Percentiles rank a stretch among this genome's conserved stretches.
These are phyloP conservation scores for Ceratocystis variospora DNA, from an alignment of 2,329 filamentous ascomycete species.

Conservation along the genomic window DNA sequence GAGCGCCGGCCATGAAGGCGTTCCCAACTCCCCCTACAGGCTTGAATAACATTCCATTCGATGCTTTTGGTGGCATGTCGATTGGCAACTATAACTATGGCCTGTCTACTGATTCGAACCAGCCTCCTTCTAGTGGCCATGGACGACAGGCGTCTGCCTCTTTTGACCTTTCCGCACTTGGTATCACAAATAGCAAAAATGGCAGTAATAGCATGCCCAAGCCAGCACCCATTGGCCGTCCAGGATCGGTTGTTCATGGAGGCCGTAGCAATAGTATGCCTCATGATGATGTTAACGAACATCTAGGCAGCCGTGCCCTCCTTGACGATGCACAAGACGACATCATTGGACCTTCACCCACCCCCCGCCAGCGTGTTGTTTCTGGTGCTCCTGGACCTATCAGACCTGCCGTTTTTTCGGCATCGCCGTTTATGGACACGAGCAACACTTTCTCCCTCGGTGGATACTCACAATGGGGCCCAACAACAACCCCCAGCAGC, in stretches of 20 bases:
- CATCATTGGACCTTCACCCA: slow-evolving; percentile 6
- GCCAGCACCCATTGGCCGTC: slow-evolving; percentile 77
- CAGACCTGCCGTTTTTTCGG: slow-evolving; percentile 11
- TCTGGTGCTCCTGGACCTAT: slow-evolving; percentile 21
- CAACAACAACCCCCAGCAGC: slow-evolving; percentile 3
- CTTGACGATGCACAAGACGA: slow-evolving; percentile 50
- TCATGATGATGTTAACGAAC: slow-evolving; percentile 57
- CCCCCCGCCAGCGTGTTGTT: slow-evolving; percentile 11
- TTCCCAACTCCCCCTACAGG: slow-evolving; percentile 27
- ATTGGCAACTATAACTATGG: slow-evolving; percentile 8
- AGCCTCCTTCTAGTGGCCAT: slow-evolving; percentile 39
- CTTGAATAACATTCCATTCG: slow-evolving; percentile 7
- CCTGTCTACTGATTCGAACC: slow-evolving; percentile 10
- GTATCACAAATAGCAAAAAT: slow-evolving; percentile 24
- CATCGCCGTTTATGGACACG: slow-evolving; percentile 29
- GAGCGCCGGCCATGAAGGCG: slow-evolving; percentile 27
- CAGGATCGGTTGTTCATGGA: slow-evolving; percentile 54
- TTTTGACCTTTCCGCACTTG: slow-evolving; percentile 40
- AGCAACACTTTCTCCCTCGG: slow-evolving; percentile 27
- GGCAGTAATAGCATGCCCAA: slow-evolving; percentile 46
- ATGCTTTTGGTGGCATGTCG: slow-evolving; percentile 12
- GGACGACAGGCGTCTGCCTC: slow-evolving; percentile 62
- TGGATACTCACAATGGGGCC: slow-evolving; percentile 31
- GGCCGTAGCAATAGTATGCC: slow-evolving; percentile 7
- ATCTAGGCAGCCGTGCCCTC: slow-evolving; percentile 81